Evolutionary conservation across 371 early-diverging fungal genomes (phyloP), one percentile per base, ranked within the genome.

Genomic region (Mucor sp.): DNA sequence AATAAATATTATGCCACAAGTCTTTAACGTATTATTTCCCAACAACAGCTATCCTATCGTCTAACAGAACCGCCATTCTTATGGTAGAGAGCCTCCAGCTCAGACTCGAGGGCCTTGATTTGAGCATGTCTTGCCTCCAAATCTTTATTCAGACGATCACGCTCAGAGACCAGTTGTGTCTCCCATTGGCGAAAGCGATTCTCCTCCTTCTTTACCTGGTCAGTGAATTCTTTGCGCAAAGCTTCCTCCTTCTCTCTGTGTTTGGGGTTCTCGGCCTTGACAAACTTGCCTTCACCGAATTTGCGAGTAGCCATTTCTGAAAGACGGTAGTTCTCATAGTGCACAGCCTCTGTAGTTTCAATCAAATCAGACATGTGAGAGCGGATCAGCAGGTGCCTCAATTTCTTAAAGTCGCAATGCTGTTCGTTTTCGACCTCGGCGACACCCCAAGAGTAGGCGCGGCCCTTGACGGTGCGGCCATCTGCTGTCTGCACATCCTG

Each of bases 81-180:
- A 48, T 77, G 74, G 48, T 79, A 77, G 14, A 81, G 59, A 8
- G 71, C 59, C 33, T 95, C 95, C 62, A 93, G 69, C 73, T 96
- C 97, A 69, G 84, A 87, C 76, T 96, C 96, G 64, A 97, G 87
- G 67, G 88, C 85, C 86, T 96, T 96, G 72, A 98, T 95, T 30
- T 89, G 89, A 68, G 89, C 89, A 82, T 98, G 98, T 78, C 95
- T 93, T 58, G 88, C 80, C 81, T 99, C 99, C 65, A 99, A 83
- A 71, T 99, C 98, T 78, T 95, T 92, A 86, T 97, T 98, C 67
- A 99, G 84, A 65, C 96, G 91, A 80, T 97, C 98, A 58, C 99
- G 90, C 80, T 99, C 98, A 61, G 92, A 88, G 77, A 98, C 94
- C 21, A 99, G 87, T 66, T 87, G 91, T 75, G 95, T 93, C 77